Conservation (phyloP, 768 basidiomycete genomes). For the Panus rudis region DNA sequence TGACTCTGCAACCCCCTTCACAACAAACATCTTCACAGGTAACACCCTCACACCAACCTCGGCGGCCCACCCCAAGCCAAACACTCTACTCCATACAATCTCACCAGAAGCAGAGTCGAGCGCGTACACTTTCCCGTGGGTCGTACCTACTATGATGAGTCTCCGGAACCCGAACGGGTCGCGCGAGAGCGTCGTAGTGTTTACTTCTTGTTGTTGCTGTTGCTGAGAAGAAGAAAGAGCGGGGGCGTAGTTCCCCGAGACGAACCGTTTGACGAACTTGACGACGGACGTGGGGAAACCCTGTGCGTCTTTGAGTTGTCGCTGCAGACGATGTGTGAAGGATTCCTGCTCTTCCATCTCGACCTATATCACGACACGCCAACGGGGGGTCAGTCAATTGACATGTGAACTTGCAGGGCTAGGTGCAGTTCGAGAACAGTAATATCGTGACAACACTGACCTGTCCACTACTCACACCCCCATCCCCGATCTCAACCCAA, state of each 20-base stretch:
- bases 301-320: constrained; percentile 57
- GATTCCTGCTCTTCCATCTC: constrained; percentile 39
- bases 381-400: too few relatives aligned
- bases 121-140: constrained; percentile 70
- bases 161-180: constrained; percentile 87
- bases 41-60: constrained; percentile 46
- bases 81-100: constrained; percentile 71
- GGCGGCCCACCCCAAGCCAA: constrained; percentile 67
- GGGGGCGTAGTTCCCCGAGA: constrained; percentile 58
- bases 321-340: constrained; percentile 40
- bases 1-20: constrained; percentile 44
- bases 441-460: too few relatives aligned
- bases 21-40: constrained; percentile 56
- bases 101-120: constrained; percentile 75
- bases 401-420: too few relatives aligned
- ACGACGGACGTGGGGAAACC: constrained; percentile 65
- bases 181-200: constrained; percentile 38
- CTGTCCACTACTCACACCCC: too few relatives aligned
- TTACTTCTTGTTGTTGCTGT: too few relatives aligned
- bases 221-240: constrained; percentile 30
- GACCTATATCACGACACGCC: too few relatives aligned
- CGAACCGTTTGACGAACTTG: constrained; percentile 65
- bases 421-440: too few relatives aligned
- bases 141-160: constrained; percentile 66
- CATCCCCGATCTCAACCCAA: too few relatives aligned